Base-by-base conservation (phyloP, 2,329 filamentous ascomycete species). In the Aspergillus ochraceus region DNA sequence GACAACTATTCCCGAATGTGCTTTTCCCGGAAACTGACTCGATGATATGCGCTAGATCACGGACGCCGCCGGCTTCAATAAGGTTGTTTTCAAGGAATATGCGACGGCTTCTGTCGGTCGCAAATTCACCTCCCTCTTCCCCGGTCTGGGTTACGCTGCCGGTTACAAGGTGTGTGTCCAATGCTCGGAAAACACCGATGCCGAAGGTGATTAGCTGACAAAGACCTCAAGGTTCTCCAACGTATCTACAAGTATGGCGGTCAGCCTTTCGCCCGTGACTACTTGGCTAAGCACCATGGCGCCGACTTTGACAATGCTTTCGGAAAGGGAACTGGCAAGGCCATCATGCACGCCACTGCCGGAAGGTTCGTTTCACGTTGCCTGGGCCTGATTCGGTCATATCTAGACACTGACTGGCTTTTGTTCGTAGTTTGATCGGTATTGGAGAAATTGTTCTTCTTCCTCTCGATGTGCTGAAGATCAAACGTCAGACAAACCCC, bases 401-500 rank as follows among this genome's bases (percentile, higher is more conserved):
- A 22, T 51, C 30, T 19, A 9, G 17, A 17, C 14, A 12, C 14
- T 55, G 11, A 26, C 64, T 68, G 36, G 63, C 26, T 6, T 24
- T 17, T 24, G 14, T 10, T 9, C 60, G 24, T 64, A 94, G 91
- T 80, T 75, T 99, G 72, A 96, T 99, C 73, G 95, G 95, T 71
- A 97, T 99, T 70, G 95, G 95, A 74, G 95, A 99, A 82, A 96
- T 99, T 66, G 86, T 99, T 60, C 86, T 99, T 30, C 86, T 99
- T 46, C 95, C 95, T 47, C 87, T 99, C 62, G 95, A 99, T 70
- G 94, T 99, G 45, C 86, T 99, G 64, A 99, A 99, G 86, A 99
- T 99, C 83, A 99, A 99, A 86, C 89, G 95, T 71, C 95, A 99
- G 83, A 99, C 95, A 68, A 99, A 99, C 84, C 95, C 95, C 46